Evolutionary conservation across 768 basidiomycete genomes (phyloP).

Genomic region (Phylloporus scabripes): DNA sequence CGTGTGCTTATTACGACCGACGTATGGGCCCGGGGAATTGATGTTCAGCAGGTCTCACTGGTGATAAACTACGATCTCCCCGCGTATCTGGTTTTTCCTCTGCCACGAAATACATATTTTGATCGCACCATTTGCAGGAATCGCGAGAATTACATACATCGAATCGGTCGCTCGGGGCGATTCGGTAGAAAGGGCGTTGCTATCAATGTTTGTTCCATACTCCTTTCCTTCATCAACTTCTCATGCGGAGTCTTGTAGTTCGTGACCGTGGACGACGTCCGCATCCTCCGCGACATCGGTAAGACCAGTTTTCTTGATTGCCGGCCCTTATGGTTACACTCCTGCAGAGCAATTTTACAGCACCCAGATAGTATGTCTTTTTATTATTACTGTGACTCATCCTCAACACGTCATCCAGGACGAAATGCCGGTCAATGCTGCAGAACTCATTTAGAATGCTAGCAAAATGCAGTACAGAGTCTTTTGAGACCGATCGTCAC

Average conservation of each 20-base stretch:
- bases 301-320: constrained; percentile 24
- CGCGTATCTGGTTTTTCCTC: constrained; percentile 49
- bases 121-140: constrained; percentile 45
- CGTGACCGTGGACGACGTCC: constrained; percentile 92
- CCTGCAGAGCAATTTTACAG: constrained; percentile 88
- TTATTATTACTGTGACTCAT: constrained; percentile 1
- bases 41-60: constrained; percentile 95
- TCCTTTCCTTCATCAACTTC: constrained; percentile 5
- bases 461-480: not conserved
- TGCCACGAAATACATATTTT: constrained; percentile 5
- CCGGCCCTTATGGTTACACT: constrained; percentile 9
- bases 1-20: constrained; percentile 95
- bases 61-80: constrained; percentile 98
- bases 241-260: constrained; percentile 47
- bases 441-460: constrained; percentile 77
- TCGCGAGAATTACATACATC: constrained; percentile 99
- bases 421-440: constrained; percentile 98
- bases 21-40: constrained; percentile 97
- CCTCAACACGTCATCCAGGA: constrained; percentile 50
- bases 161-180: constrained; percentile 97
- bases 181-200: constrained; percentile 99
- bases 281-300: constrained; percentile 96
- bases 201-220: constrained; percentile 72
- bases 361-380: constrained; percentile 72
- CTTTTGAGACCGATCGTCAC: constrained; percentile 2